Conservation (phyloP, 2,329 filamentous ascomycete species). For the Phialemoniopsis sp. region DNA sequence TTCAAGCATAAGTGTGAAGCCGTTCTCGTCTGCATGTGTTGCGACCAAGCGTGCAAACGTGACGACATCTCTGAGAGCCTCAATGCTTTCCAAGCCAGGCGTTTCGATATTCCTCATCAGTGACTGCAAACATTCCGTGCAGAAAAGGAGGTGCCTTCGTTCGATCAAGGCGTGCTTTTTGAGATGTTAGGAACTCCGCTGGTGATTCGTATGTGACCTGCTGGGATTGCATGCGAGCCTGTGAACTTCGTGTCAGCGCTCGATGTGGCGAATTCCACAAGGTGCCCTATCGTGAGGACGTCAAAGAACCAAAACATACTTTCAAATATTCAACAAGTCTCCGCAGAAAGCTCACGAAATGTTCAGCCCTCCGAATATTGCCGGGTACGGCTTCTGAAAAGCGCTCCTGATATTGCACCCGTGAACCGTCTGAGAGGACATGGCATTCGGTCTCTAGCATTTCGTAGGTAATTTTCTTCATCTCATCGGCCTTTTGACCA, state of each 20-base stretch:
- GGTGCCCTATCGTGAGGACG: no score
- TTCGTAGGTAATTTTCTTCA: conserved; percentile 92
- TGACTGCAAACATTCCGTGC: conserved; percentile 89
- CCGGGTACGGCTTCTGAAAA: no score
- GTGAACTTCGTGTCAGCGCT: conserved; percentile 31
- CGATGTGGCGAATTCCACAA: no score
- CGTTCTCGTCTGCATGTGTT: conserved; percentile 93
- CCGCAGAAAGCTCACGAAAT: no score
- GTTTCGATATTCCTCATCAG: conserved; percentile 92
- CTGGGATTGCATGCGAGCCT: conserved; percentile 96
- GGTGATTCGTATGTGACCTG: conserved; percentile 97
- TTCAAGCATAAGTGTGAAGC: conserved; percentile 90
- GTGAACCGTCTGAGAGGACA: conserved; percentile 75
- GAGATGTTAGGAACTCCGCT: conserved; percentile 87
- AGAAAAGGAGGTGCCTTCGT: conserved; percentile 90
- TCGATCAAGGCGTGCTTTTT: conserved; percentile 98
- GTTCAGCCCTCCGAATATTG: no score
- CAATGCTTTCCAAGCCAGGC: conserved; percentile 96
- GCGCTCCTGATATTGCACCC: no score
- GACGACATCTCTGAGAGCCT: conserved; percentile 93
- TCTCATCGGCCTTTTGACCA: conserved; percentile 85
- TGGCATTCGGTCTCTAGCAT: conserved; percentile 89
- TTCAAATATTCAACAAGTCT: conserved; percentile 10
- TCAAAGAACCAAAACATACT: conserved; percentile 1
- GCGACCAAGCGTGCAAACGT: conserved; percentile 95